Base-by-base conservation (phyloP, 306 rosid species). In the Prunus davidiana region DNA sequence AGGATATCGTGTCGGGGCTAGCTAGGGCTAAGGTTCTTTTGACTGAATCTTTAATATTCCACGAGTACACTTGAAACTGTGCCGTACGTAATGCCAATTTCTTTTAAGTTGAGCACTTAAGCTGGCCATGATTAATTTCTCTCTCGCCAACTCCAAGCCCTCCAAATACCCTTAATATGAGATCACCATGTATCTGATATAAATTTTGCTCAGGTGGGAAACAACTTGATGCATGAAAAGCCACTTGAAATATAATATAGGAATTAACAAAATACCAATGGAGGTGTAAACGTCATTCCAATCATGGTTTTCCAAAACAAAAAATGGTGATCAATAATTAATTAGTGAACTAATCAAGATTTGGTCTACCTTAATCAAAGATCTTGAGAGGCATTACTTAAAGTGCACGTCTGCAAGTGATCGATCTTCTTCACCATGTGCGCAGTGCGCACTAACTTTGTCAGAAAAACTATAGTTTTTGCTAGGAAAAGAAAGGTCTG, bases 401-500 rank as follows among this genome's bases (percentile, higher is more conserved):
- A 83, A 75, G 78, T 71, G 81, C 43, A 73, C 49, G 72, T 38
- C 72, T 63, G 78, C 43, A 78, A 68, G 77, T 34, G 79, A 61
- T 80, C 65, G 27, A 41, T 72, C 18, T 57, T 75, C 73, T 76
- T 20, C 12, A 41, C 67, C 73, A 64, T 52, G 45, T 76, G 64
- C 64, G 45, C 64, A 28, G 45, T 49, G 87, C 90, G 86, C 88
- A 83, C 89, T 81, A 58, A 38, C 75, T 47, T 47, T 74, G 67
- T 22, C 25, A 63, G 78, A 32, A 3, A 32, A 73, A 41, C 62
- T 46, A 72, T 78, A n/a, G 19, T 52, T 11, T 11, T 49, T 49
- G 52, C 79, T 18, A 69, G 38, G 50, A 84, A 87, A 88, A 77
- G 90, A 78, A 80, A 85, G 88, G 90, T 51, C 74, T 16, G 65